These are phyloP conservation scores for Magnusiomyces suaveolens DNA, from an alignment of 1,139 yeast genomes.

Conservation along the genomic window DNA sequence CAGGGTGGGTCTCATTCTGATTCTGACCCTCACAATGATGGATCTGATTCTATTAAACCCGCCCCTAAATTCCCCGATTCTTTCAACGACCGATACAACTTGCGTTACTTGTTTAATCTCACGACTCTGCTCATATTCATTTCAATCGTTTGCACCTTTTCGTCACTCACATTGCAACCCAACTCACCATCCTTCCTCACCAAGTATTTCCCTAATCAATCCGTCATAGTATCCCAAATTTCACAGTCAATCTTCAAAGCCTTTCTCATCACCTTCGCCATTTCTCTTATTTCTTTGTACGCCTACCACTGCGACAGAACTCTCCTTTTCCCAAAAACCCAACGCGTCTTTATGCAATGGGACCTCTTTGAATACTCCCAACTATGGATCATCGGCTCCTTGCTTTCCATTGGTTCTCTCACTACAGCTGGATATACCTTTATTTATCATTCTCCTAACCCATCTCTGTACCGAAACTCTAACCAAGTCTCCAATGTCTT, in stretches of 20 bases:
- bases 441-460: neutral
- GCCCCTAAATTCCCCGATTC: too few relatives aligned
- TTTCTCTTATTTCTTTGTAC: neutral
- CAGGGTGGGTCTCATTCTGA: neutral
- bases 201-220: too few relatives aligned
- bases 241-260: neutral
- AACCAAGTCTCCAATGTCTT: too few relatives aligned
- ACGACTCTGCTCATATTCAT: too few relatives aligned
- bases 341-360: neutral
- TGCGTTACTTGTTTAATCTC: too few relatives aligned
- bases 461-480: neutral
- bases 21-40: neutral
- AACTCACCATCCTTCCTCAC: too few relatives aligned
- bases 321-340: neutral
- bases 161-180: too few relatives aligned
- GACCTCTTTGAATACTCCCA: neutral
- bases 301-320: slow-evolving; percentile 1
- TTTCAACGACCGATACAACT: too few relatives aligned
- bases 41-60: neutral
- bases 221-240: neutral
- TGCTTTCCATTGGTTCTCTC: neutral
- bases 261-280: neutral
- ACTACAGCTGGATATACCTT: neutral
- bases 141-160: too few relatives aligned
- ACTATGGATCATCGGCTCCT: neutral